Evolutionary conservation across 768 basidiomycete species (phyloP).

Genomic region (Lactifluus hygrophoroides): DNA sequence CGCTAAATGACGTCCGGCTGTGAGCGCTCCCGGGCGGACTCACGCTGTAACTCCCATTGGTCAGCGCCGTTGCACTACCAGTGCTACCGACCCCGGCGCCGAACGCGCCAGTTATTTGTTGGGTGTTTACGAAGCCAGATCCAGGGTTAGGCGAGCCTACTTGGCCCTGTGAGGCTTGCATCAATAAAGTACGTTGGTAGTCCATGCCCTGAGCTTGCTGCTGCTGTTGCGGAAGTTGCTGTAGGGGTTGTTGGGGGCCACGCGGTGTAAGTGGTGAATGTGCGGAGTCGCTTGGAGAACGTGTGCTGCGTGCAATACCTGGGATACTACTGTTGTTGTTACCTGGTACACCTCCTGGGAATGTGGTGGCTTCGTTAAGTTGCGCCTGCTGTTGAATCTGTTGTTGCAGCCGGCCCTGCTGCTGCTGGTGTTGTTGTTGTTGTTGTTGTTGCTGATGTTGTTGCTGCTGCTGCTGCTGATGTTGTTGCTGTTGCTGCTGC

Average conservation of each 20-base stretch:
- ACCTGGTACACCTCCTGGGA: slow-evolving; percentile 29
- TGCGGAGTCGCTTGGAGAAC: slow-evolving; percentile 63
- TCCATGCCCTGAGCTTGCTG: slow-evolving; percentile 17
- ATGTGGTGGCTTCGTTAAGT: slow-evolving; percentile 36
- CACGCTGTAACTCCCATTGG: slow-evolving; percentile 17
- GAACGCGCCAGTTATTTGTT: slow-evolving; percentile 12
- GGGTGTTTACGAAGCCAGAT: slow-evolving; percentile 13
- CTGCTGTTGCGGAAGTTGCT: slow-evolving; percentile 26
- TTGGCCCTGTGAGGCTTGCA: slow-evolving; percentile 6
- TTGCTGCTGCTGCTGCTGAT: slow-evolving; percentile 31
- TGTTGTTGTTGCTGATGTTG: slow-evolving; percentile 23
- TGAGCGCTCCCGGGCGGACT: slow-evolving; percentile 19
- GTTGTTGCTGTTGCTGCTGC: slow-evolving; percentile 23
- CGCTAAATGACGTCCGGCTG: slow-evolving; percentile 16
- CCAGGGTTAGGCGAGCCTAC: slow-evolving; percentile 1
- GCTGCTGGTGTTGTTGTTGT: slow-evolving; percentile 30
- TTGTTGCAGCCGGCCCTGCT: slow-evolving; percentile 33
- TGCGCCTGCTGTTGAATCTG: slow-evolving; percentile 17
- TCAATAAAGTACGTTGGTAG: slow-evolving; percentile 16
- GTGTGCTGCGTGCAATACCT: slow-evolving; percentile 64
- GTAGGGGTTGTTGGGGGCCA: slow-evolving; percentile 20
- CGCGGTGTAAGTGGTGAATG: slow-evolving; percentile 37
- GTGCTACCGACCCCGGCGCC: slow-evolving; percentile 7
- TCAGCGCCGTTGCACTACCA: neutral
- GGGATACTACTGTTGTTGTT: slow-evolving; percentile 37